phyloP scores from a whole-genome alignment of 345 rosid species.

The Pugionium cornutum region DNA sequence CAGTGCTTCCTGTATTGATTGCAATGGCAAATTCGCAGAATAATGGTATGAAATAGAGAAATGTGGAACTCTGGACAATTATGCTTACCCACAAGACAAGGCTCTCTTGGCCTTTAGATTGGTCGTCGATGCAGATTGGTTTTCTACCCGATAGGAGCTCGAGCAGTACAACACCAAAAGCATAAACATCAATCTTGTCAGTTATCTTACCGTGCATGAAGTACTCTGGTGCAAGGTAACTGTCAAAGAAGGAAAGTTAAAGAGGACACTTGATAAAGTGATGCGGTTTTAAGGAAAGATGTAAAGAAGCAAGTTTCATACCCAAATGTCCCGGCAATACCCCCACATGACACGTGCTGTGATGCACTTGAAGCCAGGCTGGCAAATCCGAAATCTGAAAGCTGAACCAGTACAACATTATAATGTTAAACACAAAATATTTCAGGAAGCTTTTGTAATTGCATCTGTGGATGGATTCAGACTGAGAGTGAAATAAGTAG shows the following conservation, averaged over 20 bases:
- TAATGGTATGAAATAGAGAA: neutral
- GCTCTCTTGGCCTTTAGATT: constrained; percentile 75
- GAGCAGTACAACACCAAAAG: constrained; percentile 89
- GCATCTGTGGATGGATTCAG: constrained; percentile 14
- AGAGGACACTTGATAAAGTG: constrained; percentile 2
- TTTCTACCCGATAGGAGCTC: constrained; percentile 91
- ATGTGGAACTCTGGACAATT: neutral
- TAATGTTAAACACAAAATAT: constrained; percentile 31
- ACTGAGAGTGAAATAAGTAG: neutral
- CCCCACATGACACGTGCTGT: constrained; percentile 53
- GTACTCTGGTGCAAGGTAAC: constrained; percentile 98
- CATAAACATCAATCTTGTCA: constrained; percentile 91
- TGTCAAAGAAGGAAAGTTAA: constrained; percentile 40
- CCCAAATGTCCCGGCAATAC: constrained; percentile 97
- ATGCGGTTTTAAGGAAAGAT: constrained; percentile 7
- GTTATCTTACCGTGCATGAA: constrained; percentile 91
- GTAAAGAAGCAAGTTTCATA: constrained; percentile 28
- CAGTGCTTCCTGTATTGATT: too few species aligned
- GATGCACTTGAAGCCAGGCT: constrained; percentile 55
- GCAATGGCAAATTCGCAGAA: neutral
- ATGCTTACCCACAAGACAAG: constrained; percentile 93
- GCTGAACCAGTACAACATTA: constrained; percentile 48
- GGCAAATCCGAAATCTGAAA: constrained; percentile 97
- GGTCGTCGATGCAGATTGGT: constrained; percentile 60
- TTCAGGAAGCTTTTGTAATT: neutral